Evolutionary conservation across 2,329 filamentous ascomycete genomes (phyloP).

Genomic region (Leptodontidium sp.): DNA sequence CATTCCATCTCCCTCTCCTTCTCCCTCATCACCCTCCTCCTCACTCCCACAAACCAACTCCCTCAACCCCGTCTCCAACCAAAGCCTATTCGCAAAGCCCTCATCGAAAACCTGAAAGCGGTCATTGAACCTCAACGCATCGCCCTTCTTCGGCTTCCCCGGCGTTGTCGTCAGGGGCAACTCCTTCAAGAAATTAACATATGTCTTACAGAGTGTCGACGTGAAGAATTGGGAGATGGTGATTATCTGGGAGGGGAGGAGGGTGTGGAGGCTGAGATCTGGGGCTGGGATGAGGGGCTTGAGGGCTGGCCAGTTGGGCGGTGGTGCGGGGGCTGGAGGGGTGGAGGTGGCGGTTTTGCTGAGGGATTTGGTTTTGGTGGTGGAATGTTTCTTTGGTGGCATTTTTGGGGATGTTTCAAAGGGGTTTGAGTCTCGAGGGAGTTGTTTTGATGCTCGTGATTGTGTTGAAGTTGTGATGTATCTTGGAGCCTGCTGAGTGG

Average conservation of each 20-base stretch:
- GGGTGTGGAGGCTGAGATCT: conserved; percentile 61
- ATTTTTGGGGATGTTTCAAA: conserved; percentile 19
- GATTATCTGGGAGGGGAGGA: conserved; percentile 68
- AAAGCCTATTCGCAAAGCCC: conserved; percentile 76
- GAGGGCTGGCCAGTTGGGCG: conserved; percentile 68
- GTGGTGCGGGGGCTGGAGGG: conserved; percentile 23
- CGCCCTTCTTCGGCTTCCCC: conserved; percentile 69
- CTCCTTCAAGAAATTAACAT: conserved; percentile 66
- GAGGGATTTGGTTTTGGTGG: conserved; percentile 22
- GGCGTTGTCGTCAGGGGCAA: conserved; percentile 71
- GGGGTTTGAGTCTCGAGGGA: background rate
- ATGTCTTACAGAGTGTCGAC: conserved; percentile 66
- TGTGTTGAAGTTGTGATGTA: background rate
- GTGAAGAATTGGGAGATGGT: conserved; percentile 70
- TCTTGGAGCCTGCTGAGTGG: background rate
- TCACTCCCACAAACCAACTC: conserved; percentile 51
- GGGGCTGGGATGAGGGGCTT: conserved; percentile 61
- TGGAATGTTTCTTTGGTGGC: conserved; percentile 39
- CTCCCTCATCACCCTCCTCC: conserved; percentile 28
- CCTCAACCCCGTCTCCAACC: conserved; percentile 78
- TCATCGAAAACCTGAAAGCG: conserved; percentile 84
- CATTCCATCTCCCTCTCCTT: conserved; percentile 40
- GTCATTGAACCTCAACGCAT: conserved; percentile 84
- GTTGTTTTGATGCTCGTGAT: background rate
- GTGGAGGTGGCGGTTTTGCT: conserved; percentile 16